Base-by-base conservation (phyloP, 1,284 basidiomycete genomes). In the Thecaphora frezii region DNA sequence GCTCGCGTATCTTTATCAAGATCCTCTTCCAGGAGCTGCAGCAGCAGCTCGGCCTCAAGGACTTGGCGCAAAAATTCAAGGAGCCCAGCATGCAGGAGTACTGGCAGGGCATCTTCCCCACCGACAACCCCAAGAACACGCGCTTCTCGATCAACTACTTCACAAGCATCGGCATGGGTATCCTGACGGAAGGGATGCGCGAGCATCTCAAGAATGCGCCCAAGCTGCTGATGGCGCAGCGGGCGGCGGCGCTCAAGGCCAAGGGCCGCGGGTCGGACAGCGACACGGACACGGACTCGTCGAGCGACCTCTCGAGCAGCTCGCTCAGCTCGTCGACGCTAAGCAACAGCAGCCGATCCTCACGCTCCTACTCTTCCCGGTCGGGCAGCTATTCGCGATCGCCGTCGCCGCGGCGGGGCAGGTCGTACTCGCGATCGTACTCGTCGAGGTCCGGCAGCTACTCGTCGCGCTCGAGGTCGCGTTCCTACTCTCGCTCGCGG, bases 1-100 rank as follows among this genome's bases (percentile, higher is more conserved):
- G 89, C 69, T 89, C 89, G 65, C 91, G 96, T 83, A 98, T 98
- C 79, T 98, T 98, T 78, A 83, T 97, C 80, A 98, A 98, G 82
- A 97, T 97, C 71, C 82, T 97, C 82, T 88, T 97, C 84, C 86
- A 87, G 59, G 96, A 98, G 81, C 86, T 98, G 83, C 88, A 89
- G 82, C 93, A 97, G 82, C 86, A 87, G 59, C 88, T 98, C 85
- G 93, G 96, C 0, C 79, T 97, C 72, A 90, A 90, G 80, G 44
- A 54, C 41, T 82, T 97, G 7, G 86, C 87, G 7, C 89, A 91
- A 78, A 83, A 94, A 40, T 93, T 98, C 82, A 88, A 59, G 21
- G 71, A 74, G 62, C 70, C 71, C 2, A 60, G 47, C 69, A 83
- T 97, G 52, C 87, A 84, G 79, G 82, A 84, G 26, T 86, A 86